Conservation (phyloP, 2,329 filamentous ascomycete genomes). For the Seiridium cupressi region DNA sequence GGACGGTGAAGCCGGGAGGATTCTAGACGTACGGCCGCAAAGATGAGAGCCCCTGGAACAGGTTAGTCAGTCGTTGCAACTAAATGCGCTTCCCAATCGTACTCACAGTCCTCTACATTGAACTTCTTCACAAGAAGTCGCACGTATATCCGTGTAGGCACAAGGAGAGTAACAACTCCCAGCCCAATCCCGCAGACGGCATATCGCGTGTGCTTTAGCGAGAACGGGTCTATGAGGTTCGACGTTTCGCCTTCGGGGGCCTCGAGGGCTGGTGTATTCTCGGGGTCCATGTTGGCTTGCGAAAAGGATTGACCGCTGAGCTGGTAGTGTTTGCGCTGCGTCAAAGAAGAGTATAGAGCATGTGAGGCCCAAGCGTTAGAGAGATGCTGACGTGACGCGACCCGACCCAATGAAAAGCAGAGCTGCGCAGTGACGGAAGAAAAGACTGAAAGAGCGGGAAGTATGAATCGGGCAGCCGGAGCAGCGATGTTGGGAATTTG, state of each 20-base stretch:
- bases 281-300: not conserved
- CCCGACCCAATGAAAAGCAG: no score
- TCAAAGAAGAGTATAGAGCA: no score
- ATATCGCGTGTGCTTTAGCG: not conserved
- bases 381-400: no score
- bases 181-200: not conserved
- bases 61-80: constrained; percentile 6
- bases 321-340: no score
- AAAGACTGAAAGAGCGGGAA: no score
- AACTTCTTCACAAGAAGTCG: constrained; percentile 8
- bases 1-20: no score
- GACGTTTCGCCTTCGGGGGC: not conserved
- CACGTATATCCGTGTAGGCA: constrained; percentile 2
- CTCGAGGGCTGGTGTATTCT: not conserved
- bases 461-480: no score
- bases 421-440: no score
- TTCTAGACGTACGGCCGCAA: constrained; percentile 1
- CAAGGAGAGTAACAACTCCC: not conserved
- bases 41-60: not conserved
- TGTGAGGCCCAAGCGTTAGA: no score
- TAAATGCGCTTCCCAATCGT: not conserved
- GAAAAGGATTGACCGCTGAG: no score
- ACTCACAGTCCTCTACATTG: constrained; percentile 11
- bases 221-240: not conserved
- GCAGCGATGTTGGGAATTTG: no score